Conservation (phyloP, 139 green algal genomes). For the Trebouxia sp. region DNA sequence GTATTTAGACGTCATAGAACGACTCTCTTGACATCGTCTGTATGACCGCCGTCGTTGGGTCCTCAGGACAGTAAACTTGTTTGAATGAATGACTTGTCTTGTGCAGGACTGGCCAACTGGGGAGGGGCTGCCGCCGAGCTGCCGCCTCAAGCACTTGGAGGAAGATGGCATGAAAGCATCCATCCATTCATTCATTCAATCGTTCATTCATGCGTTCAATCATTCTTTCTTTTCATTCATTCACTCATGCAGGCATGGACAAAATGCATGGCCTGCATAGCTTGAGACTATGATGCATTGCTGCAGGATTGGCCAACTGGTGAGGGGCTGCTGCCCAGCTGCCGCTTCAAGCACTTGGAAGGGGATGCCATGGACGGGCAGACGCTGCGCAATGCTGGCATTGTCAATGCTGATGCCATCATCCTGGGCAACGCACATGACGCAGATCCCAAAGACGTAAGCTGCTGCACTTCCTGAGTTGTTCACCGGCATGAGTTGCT, state of each 20-base stretch:
- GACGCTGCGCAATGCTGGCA: conserved; percentile 27
- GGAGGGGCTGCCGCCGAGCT: not conserved
- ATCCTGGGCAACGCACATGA: conserved; percentile 27
- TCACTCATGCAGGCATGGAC: too few species aligned
- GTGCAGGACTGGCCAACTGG: not conserved
- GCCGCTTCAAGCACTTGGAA: conserved; percentile 10
- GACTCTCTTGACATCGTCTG: too few species aligned
- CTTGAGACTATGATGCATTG: not conserved
- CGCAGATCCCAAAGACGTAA: conserved; percentile 24
- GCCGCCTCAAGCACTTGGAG: too few species aligned
- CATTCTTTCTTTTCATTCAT: too few species aligned
- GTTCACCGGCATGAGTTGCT: not conserved
- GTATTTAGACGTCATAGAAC: too few species aligned
- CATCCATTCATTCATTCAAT: too few species aligned
- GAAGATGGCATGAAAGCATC: too few species aligned
- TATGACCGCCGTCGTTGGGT: too few species aligned
- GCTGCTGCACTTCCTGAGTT: not conserved
- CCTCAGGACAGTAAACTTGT: too few species aligned
- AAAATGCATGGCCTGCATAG: too few species aligned
- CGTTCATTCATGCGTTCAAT: too few species aligned
- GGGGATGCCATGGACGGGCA: conserved; percentile 21
- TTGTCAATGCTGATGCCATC: conserved; percentile 27
- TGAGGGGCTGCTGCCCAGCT: conserved; percentile 5
- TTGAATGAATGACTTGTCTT: too few species aligned
- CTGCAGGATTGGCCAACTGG: conserved; percentile 26